Conservation (phyloP, 805 yeast genomes). For the Wickerhamomyces xylosicus region DNA sequence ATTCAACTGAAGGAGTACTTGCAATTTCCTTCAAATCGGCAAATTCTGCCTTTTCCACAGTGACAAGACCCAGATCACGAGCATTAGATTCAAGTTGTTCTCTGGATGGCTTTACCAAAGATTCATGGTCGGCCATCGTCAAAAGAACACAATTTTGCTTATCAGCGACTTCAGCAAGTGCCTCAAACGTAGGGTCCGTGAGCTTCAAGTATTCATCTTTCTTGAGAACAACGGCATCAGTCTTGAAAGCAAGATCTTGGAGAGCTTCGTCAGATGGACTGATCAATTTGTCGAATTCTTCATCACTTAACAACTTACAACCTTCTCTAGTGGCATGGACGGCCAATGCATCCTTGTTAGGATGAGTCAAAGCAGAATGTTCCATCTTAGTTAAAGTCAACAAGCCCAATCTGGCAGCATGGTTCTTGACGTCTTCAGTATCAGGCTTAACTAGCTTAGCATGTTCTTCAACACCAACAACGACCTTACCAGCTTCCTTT, state of each 20-base stretch:
- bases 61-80: conserved; percentile 6
- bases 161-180: conserved; percentile 15
- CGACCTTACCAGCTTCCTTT: conserved; percentile 7
- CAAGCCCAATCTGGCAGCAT: conserved; percentile 7
- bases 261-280: conserved; percentile 9
- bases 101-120: conserved; percentile 11
- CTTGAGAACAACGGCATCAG: conserved; percentile 4
- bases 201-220: conserved; percentile 4
- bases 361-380: neutral
- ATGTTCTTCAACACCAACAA: conserved; percentile 9
- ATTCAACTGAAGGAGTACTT: conserved; percentile 7
- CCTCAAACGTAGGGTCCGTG: conserved; percentile 8
- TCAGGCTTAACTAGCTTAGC: conserved; percentile 9
- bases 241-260: conserved; percentile 4
- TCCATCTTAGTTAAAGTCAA: conserved; percentile 1
- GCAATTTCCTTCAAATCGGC: conserved; percentile 1
- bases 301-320: conserved; percentile 14
- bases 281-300: conserved; percentile 11
- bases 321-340: neutral
- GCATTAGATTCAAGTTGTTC: conserved; percentile 4
- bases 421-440: conserved; percentile 2
- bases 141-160: conserved; percentile 8
- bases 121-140: conserved; percentile 9
- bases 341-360: neutral
- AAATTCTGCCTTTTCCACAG: conserved; percentile 3